Conservation (phyloP, 2,329 filamentous ascomycete species). For the Fusarium udum region DNA sequence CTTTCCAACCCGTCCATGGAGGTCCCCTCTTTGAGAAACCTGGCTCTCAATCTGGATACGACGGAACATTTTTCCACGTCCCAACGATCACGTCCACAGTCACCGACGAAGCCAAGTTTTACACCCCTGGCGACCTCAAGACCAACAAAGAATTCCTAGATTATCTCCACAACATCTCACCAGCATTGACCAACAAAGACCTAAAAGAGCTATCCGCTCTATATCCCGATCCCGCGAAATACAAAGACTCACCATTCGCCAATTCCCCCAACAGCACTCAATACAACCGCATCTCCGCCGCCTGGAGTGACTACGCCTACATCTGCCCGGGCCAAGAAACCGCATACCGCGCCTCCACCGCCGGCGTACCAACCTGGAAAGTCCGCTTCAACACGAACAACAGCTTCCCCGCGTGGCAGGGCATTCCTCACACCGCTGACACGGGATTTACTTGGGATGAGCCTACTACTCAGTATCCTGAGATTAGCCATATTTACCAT, state of each 20-base stretch:
- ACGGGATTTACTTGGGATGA: conserved; percentile 51
- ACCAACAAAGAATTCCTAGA: conserved; percentile 50
- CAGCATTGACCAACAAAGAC: conserved; percentile 44
- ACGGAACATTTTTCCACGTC: conserved; percentile 50
- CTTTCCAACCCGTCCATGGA: conserved; percentile 58
- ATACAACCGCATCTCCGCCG: conserved; percentile 55
- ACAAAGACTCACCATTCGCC: conserved; percentile 48
- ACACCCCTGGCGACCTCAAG: conserved; percentile 46
- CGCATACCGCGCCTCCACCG: conserved; percentile 48
- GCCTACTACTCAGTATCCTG: conserved; percentile 47
- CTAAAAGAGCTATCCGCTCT: conserved; percentile 42
- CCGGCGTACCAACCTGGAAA: conserved; percentile 50
- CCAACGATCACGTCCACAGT: conserved; percentile 51
- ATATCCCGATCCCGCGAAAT: conserved; percentile 49
- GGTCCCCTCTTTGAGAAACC: conserved; percentile 57
- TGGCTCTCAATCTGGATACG: conserved; percentile 53
- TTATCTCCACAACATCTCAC: conserved; percentile 49
- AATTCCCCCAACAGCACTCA: conserved; percentile 54
- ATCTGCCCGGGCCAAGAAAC: conserved; percentile 57
- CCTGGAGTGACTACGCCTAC: conserved; percentile 57
- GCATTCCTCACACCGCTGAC: conserved; percentile 52
- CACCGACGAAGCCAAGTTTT: conserved; percentile 50
- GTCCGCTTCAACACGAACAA: conserved; percentile 52
- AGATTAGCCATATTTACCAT: conserved; percentile 50
- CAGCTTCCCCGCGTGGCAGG: conserved; percentile 47